Evolutionary conservation across 164 flowering plant genomes (phyloP).

Genomic region (Liriodendron chinense): DNA sequence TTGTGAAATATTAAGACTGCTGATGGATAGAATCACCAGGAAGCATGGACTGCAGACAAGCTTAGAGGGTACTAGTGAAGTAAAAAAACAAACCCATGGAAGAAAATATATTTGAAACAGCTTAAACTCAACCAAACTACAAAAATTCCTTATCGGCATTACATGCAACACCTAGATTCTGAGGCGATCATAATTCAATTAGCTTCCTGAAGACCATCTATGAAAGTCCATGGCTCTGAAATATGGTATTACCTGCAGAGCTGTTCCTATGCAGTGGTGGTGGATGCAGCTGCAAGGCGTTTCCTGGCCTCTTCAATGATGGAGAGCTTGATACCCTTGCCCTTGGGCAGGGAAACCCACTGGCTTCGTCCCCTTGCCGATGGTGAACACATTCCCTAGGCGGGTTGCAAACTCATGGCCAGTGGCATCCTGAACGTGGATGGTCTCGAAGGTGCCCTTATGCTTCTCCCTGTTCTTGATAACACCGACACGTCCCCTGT

Average conservation of each 20-base stretch:
- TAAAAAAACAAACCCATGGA: no score
- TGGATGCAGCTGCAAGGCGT: conserved; percentile 43
- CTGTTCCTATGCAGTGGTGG: conserved; percentile 34
- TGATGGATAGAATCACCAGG: no score
- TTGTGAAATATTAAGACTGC: no score
- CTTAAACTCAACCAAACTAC: no score
- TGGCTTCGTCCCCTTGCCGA: conserved; percentile 68
- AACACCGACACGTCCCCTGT: conserved; percentile 79
- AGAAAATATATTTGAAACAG: no score
- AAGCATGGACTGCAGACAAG: no score
- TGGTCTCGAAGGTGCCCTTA: conserved; percentile 79
- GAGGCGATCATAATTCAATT: no score
- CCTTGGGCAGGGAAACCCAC: conserved; percentile 66
- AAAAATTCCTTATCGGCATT: no score
- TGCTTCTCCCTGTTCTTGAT: conserved; percentile 84
- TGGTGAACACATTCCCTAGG: conserved; percentile 63
- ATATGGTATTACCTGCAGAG: conserved; percentile 1
- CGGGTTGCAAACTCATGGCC: conserved; percentile 87
- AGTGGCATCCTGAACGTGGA: conserved; percentile 66
- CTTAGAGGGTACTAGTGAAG: no score
- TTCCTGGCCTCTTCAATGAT: conserved; percentile 66
- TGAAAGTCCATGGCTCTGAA: conserved; percentile 2
- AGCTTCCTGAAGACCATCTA: neutral
- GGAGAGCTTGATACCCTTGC: conserved; percentile 62
- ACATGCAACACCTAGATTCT: no score